Conservation (phyloP, 768 basidiomycete species). For the Kwoniella shandongensis region DNA sequence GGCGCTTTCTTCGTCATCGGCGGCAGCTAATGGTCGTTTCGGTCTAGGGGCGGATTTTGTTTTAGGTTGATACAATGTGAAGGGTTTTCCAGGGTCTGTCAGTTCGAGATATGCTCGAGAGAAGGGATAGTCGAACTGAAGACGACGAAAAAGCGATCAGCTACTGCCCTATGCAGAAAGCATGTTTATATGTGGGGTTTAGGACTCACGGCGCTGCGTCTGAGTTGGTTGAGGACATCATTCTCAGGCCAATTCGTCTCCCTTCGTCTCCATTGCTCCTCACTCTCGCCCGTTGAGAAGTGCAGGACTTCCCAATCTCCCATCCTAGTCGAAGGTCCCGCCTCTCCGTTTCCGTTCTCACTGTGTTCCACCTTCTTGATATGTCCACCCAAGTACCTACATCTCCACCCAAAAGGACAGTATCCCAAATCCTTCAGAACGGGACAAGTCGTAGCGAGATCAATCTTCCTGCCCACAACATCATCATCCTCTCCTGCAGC, state of each 20-base stretch:
- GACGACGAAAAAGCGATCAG: not conserved
- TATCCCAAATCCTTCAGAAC: constrained; percentile 68
- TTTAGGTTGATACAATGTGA: constrained; percentile 23
- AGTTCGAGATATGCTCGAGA: constrained; percentile 34
- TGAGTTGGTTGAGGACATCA: constrained; percentile 63
- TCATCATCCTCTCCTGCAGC: constrained; percentile 38
- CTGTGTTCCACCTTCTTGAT: constrained; percentile 59
- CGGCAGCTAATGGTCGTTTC: constrained; percentile 9
- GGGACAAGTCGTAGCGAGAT: constrained; percentile 60
- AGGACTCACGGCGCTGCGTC: constrained; percentile 65
- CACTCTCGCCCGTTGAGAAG: constrained; percentile 56
- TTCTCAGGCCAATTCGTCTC: constrained; percentile 72
- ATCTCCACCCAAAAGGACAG: constrained; percentile 84
- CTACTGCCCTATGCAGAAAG: constrained; percentile 12
- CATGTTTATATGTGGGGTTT: not conserved
- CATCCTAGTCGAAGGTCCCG: constrained; percentile 11
- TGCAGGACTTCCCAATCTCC: constrained; percentile 36
- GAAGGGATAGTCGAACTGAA: constrained; percentile 37
- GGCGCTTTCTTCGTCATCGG: constrained; percentile 35
- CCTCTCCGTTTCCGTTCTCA: constrained; percentile 58
- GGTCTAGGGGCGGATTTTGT: constrained; percentile 2
- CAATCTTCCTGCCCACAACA: constrained; percentile 27
- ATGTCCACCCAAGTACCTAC: constrained; percentile 84
- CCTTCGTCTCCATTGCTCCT: constrained; percentile 54
- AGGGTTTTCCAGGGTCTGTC: constrained; percentile 39